Evolutionary conservation across 2,329 filamentous ascomycete genomes (phyloP).

Genomic region (Ceratocystis ficicola): DNA sequence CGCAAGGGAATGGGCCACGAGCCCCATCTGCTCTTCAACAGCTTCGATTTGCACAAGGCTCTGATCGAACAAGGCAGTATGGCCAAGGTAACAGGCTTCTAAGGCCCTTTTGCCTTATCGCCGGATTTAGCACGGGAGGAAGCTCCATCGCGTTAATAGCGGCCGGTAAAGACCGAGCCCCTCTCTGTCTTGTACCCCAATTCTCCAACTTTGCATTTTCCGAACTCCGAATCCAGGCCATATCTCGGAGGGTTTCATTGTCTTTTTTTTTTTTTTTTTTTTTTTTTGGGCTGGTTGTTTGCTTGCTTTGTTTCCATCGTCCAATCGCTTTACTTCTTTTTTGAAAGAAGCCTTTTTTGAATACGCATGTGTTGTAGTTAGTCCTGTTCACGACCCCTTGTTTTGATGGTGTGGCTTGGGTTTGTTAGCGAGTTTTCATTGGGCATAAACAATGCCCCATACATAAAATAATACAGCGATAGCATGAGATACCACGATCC

Average conservation of each 20-base stretch:
- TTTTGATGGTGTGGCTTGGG: neutral
- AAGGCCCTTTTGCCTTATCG: neutral
- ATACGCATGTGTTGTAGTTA: neutral
- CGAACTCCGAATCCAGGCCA: neutral
- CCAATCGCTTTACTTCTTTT: neutral
- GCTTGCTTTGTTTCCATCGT: neutral
- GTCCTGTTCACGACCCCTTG: neutral
- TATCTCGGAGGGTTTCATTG: neutral
- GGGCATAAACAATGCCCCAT: neutral
- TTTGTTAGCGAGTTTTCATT: constrained; percentile 1
- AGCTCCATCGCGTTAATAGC: neutral
- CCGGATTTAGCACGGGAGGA: neutral
- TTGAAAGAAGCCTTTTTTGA: neutral
- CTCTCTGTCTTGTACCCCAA: neutral
- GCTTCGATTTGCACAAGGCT: constrained; percentile 82
- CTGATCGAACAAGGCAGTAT: constrained; percentile 74
- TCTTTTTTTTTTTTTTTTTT: constrained; percentile 9
- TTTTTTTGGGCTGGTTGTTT: constrained; percentile 3
- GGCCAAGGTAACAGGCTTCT: constrained; percentile 50
- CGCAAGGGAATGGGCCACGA: constrained; percentile 82
- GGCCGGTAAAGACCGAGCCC: neutral
- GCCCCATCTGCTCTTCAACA: constrained; percentile 74
- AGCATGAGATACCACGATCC: too few relatives aligned
- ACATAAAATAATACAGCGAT: neutral
- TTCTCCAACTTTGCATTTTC: neutral